Conservation (phyloP, 2,329 filamentous ascomycete genomes). For the Phyllosticta citribraziliensis region DNA sequence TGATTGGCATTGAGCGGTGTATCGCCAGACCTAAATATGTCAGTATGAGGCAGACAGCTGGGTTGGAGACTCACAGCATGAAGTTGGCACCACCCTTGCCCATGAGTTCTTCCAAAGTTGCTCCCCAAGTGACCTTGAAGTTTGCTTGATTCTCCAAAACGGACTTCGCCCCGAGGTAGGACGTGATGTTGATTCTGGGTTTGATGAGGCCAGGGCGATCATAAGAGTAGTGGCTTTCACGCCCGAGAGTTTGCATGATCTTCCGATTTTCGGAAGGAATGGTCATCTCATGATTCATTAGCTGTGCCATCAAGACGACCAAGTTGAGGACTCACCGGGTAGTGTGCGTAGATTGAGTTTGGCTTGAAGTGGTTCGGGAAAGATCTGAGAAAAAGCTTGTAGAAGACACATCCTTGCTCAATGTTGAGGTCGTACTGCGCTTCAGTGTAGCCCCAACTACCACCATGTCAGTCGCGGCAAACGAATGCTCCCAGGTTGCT, state of each 20-base stretch:
- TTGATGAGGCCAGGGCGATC: slow-evolving; percentile 45
- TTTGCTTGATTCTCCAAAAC: slow-evolving; percentile 48
- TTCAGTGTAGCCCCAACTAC: slow-evolving; percentile 64
- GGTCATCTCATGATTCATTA: slow-evolving; percentile 32
- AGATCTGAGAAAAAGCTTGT: slow-evolving; percentile 65
- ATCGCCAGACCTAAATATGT: slow-evolving; percentile 17
- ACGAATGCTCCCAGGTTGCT: neutral
- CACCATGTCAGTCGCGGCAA: neutral
- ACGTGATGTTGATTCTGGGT: slow-evolving; percentile 44
- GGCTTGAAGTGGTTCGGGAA: slow-evolving; percentile 67
- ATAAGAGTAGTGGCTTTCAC: slow-evolving; percentile 57
- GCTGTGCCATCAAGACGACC: neutral
- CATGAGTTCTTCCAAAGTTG: slow-evolving; percentile 49
- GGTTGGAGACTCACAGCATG: slow-evolving; percentile 35
- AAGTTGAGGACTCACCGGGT: slow-evolving; percentile 34
- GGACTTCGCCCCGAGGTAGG: slow-evolving; percentile 49
- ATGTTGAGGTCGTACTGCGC: slow-evolving; percentile 59
- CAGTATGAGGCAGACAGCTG: neutral
- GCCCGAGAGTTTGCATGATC: slow-evolving; percentile 56
- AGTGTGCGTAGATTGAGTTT: slow-evolving; percentile 73
- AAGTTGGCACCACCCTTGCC: slow-evolving; percentile 46
- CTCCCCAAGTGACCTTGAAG: slow-evolving; percentile 55
- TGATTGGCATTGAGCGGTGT: slow-evolving; percentile 21
- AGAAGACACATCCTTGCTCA: slow-evolving; percentile 71
- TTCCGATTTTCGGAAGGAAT: slow-evolving; percentile 59